These are phyloP conservation scores for Thelephora terrestris DNA, from an alignment of 1,284 basidiomycete genomes.

Conservation along the genomic window DNA sequence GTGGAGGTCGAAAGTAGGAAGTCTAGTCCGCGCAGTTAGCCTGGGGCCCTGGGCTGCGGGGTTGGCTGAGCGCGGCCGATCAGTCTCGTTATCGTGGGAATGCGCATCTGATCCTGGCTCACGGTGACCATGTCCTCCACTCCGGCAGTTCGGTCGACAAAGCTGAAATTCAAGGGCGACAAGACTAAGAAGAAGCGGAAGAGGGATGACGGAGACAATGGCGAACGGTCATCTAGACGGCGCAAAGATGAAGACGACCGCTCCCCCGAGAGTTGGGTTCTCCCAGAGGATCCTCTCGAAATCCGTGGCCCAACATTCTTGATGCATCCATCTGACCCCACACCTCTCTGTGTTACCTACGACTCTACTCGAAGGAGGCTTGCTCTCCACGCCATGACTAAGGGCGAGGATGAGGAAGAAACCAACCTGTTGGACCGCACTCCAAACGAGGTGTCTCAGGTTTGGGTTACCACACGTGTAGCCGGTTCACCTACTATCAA, in stretches of 20 bases:
- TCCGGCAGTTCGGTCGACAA: slow-evolving; percentile 50
- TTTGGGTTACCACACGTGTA: slow-evolving; percentile 80
- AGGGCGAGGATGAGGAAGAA: slow-evolving; percentile 36
- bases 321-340: slow-evolving; percentile 65
- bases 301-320: slow-evolving; percentile 80
- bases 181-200: slow-evolving; percentile 76
- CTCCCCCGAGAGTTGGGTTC: slow-evolving; percentile 68
- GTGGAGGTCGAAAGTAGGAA: too few species aligned
- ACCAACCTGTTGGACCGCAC: slow-evolving; percentile 45
- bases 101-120: neutral
- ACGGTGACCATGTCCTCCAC: slow-evolving; percentile 26
- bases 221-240: slow-evolving; percentile 35
- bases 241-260: slow-evolving; percentile 42
- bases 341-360: slow-evolving; percentile 64
- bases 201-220: slow-evolving; percentile 42
- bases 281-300: slow-evolving; percentile 59
- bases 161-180: slow-evolving; percentile 82
- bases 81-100: too few species aligned
- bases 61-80: too few species aligned
- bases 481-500: slow-evolving; percentile 75
- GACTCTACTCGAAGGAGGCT: slow-evolving; percentile 70
- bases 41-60: too few species aligned
- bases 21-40: too few species aligned
- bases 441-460: slow-evolving; percentile 73
- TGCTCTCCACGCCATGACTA: slow-evolving; percentile 51